Conservation (phyloP, 495 filamentous ascomycete species). For the Cryomyces minteri region DNA sequence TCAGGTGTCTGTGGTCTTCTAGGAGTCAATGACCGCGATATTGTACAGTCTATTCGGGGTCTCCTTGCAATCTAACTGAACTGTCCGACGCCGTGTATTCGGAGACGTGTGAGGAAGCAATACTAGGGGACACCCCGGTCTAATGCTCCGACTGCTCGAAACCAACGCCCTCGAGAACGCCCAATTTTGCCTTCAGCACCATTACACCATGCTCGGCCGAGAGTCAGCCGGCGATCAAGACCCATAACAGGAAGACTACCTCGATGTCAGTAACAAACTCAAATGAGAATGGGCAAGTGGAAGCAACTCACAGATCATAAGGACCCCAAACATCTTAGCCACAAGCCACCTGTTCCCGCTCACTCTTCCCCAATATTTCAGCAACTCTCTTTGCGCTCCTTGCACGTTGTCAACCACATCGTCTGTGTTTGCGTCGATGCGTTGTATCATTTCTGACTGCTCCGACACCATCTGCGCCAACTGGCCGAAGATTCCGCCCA, state of each 20-base stretch:
- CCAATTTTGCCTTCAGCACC: too few species aligned
- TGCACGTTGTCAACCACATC: conserved; percentile 95
- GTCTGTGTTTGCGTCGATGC: conserved; percentile 74
- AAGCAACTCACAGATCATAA: conserved; percentile 35
- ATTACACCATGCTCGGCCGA: too few species aligned
- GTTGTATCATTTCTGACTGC: conserved; percentile 80
- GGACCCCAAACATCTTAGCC: conserved; percentile 95
- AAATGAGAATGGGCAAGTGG: neutral
- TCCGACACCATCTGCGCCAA: conserved; percentile 95
- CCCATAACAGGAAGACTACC: conserved; percentile 42
- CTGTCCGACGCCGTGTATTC: too few species aligned
- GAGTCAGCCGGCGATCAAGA: conserved; percentile 28
- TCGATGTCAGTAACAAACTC: conserved; percentile 12
- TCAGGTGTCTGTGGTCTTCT: too few species aligned
- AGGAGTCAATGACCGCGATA: too few species aligned
- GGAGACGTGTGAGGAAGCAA: too few species aligned
- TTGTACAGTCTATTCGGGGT: too few species aligned
- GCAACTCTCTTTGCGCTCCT: conserved; percentile 78
- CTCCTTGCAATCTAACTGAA: too few species aligned
- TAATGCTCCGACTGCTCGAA: too few species aligned
- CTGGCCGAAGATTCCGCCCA: conserved; percentile 92
- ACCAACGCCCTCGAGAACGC: too few species aligned
- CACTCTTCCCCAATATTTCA: conserved; percentile 94
- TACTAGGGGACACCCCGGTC: too few species aligned
- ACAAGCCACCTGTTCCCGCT: conserved; percentile 91